Conservation (phyloP, 2,329 filamentous ascomycete species). For the Colletotrichum horii region DNA sequence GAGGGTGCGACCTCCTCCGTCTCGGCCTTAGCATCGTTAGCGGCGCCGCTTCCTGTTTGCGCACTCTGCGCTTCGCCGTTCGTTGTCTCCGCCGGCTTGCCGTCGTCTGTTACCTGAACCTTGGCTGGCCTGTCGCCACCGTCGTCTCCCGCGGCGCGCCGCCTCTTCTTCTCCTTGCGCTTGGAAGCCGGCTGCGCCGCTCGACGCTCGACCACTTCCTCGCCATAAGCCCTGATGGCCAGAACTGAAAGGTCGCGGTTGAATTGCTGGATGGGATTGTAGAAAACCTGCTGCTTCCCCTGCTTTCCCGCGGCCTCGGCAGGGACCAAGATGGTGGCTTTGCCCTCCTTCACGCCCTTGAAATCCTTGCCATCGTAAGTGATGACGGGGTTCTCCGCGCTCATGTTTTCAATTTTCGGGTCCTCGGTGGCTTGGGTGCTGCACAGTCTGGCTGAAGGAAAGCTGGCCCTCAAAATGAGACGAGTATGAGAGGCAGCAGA, state of each 20-base stretch:
- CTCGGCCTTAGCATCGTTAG: neutral
- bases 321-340: slow-evolving; percentile 62
- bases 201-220: slow-evolving; percentile 61
- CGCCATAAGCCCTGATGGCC: slow-evolving; percentile 87
- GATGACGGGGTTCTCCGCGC: slow-evolving; percentile 37
- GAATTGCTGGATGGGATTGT: slow-evolving; percentile 99
- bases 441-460: neutral
- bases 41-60: neutral
- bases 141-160: slow-evolving; percentile 52
- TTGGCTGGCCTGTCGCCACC: slow-evolving; percentile 41
- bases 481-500: neutral
- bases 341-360: slow-evolving; percentile 58
- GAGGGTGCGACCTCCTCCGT: slow-evolving; percentile 14
- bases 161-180: slow-evolving; percentile 39
- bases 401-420: slow-evolving; percentile 25
- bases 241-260: slow-evolving; percentile 95
- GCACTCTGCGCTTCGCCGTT: slow-evolving; percentile 8
- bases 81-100: slow-evolving; percentile 21
- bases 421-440: neutral
- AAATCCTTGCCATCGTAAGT: slow-evolving; percentile 53
- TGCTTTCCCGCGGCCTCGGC: slow-evolving; percentile 43
- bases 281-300: slow-evolving; percentile 82
- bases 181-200: slow-evolving; percentile 40
- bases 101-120: slow-evolving; percentile 28
- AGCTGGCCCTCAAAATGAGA: neutral